phyloP scores from a whole-genome alignment of 495 filamentous ascomycete genomes.

The Diplogelasinospora grovesii region DNA sequence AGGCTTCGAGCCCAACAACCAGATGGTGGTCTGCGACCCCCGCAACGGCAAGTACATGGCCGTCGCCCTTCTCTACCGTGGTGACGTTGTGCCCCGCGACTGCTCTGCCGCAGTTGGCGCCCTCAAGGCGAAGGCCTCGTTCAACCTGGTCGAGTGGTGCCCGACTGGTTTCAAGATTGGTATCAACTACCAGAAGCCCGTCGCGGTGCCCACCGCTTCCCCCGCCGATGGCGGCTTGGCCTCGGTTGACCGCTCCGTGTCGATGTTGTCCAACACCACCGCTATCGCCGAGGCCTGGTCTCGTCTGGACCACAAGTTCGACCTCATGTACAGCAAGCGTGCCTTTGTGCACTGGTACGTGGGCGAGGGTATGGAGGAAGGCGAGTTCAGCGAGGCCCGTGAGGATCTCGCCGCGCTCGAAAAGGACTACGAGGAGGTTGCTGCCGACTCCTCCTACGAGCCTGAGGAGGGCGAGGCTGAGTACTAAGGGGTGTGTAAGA shows the following conservation, averaged over 20 bases:
- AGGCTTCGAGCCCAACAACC: slow-evolving; percentile 91
- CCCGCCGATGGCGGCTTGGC: slow-evolving; percentile 61
- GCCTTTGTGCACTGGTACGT: slow-evolving; percentile 96
- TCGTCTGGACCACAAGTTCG: slow-evolving; percentile 86
- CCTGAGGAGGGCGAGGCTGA: slow-evolving; percentile 59
- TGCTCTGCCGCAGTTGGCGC: slow-evolving; percentile 71
- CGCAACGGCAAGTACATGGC: slow-evolving; percentile 95
- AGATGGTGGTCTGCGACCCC: slow-evolving; percentile 93
- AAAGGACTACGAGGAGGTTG: slow-evolving; percentile 92
- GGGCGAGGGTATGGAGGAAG: slow-evolving; percentile 93
- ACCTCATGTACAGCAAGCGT: slow-evolving; percentile 95
- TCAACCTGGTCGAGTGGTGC: slow-evolving; percentile 94
- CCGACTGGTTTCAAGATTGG: slow-evolving; percentile 95
- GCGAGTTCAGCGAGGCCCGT: slow-evolving; percentile 84
- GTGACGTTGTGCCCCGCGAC: slow-evolving; percentile 82
- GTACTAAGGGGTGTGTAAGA: slow-evolving; percentile 59
- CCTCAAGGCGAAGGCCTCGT: slow-evolving; percentile 79
- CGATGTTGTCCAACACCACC: slow-evolving; percentile 89
- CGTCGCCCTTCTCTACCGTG: slow-evolving; percentile 81
- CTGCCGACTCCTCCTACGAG: slow-evolving; percentile 56
- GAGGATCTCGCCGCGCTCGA: slow-evolving; percentile 85
- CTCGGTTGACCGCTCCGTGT: slow-evolving; percentile 77
- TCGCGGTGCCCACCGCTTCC: slow-evolving; percentile 61
- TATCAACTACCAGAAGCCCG: slow-evolving; percentile 87
- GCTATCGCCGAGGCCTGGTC: slow-evolving; percentile 88